Evolutionary conservation across 73 alveolate species (phyloP).

Genomic region (Tetrahymena elliotti): DNA sequence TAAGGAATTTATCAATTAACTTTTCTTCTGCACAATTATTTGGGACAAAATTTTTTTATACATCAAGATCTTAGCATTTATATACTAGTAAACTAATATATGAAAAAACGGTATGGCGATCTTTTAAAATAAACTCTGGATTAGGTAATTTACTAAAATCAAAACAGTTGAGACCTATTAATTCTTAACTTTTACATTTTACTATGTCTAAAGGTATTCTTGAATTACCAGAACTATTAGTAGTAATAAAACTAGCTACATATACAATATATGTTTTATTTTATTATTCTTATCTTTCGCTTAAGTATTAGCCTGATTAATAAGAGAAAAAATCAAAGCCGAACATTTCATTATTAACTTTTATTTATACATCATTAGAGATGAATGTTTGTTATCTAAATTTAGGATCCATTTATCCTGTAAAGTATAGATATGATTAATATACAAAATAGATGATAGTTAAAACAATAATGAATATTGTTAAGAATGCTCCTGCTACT

Average conservation of each 20-base stretch:
- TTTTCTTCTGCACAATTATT: background rate
- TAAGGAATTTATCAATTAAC: too few species aligned
- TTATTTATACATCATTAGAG: background rate
- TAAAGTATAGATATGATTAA: background rate
- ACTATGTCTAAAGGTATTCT: background rate
- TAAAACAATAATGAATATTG: background rate
- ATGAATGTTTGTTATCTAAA: background rate
- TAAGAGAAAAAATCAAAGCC: background rate
- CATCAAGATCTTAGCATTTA: background rate
- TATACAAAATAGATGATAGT: background rate
- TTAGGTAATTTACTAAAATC: background rate
- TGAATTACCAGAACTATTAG: background rate
- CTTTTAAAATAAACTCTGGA: background rate
- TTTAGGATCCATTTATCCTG: background rate
- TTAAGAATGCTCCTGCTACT: background rate
- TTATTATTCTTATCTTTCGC: background rate
- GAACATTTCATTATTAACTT: background rate
- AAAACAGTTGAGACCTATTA: background rate
- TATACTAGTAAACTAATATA: background rate
- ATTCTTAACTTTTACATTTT: background rate
- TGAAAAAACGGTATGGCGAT: background rate
- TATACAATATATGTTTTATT: background rate
- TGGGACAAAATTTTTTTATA: background rate
- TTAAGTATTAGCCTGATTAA: background rate
- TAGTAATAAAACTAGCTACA: background rate